Conservation (phyloP, 345 rosid genomes). For the Arabidopsis arenosa region DNA sequence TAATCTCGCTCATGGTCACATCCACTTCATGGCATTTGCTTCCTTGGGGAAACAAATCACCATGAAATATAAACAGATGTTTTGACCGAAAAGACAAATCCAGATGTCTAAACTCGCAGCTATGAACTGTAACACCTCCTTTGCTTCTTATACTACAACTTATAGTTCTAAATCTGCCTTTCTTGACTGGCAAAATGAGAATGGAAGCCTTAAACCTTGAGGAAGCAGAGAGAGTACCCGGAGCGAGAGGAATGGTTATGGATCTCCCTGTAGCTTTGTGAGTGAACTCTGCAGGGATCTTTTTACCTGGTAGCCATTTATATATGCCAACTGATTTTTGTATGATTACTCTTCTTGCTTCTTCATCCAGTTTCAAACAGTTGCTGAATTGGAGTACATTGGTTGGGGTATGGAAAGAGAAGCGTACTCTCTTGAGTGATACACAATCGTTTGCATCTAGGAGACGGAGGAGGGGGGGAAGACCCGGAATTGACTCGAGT, state of each 20-base stretch:
- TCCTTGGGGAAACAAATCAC: not conserved
- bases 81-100: not conserved
- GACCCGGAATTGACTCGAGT: not conserved
- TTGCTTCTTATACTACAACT: not conserved
- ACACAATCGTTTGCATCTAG: not conserved
- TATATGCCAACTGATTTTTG: not conserved
- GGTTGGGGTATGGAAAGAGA: not conserved
- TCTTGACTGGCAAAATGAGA: not conserved
- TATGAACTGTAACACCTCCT: not conserved
- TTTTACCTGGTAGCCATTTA: slow-evolving; percentile 16
- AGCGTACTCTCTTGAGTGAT: slow-evolving; percentile 19
- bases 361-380: slow-evolving; percentile 19
- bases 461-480: not conserved
- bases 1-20: not conserved
- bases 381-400: slow-evolving; percentile 14
- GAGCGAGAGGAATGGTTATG: not conserved
- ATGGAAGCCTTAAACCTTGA: slow-evolving; percentile 25
- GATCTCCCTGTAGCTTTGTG: slow-evolving; percentile 9
- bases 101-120: too few species aligned
- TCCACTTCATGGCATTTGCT: not conserved
- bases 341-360: slow-evolving; percentile 8
- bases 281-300: slow-evolving; percentile 16
- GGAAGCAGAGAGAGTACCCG: slow-evolving; percentile 1
- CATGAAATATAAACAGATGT: slow-evolving; percentile 17
- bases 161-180: not conserved